phyloP scores from a whole-genome alignment of 1,284 basidiomycete species.

The Rhodotorula sp. region DNA sequence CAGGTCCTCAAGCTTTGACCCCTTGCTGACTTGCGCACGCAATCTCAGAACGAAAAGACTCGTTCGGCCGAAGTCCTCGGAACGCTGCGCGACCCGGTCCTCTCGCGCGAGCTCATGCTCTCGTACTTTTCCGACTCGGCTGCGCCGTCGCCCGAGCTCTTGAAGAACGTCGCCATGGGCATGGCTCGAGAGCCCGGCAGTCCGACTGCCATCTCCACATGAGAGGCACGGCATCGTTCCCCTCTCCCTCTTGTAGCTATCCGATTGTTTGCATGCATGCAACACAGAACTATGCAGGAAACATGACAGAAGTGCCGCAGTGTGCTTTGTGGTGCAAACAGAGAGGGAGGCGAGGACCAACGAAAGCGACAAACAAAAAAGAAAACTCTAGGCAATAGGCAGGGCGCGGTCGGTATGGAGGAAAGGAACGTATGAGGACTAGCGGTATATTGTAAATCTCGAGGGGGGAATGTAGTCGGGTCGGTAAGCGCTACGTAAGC shows the following conservation, averaged over 20 bases:
- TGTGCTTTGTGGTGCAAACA: no score
- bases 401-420: no score
- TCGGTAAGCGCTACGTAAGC: neutral
- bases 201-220: neutral
- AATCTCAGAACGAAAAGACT: constrained; percentile 15
- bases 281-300: no score
- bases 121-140: constrained; percentile 33
- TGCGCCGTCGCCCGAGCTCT: constrained; percentile 29
- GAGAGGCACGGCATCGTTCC: no score
- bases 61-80: constrained; percentile 19
- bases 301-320: no score
- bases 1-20: neutral
- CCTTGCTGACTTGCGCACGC: neutral
- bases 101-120: constrained; percentile 30
- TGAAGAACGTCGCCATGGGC: constrained; percentile 29
- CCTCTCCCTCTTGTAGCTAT: no score
- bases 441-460: neutral
- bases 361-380: no score
- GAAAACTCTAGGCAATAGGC: no score
- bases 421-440: neutral
- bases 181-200: constrained; percentile 6
- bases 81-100: constrained; percentile 14
- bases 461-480: neutral
- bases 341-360: no score
- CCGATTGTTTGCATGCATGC: no score